A percentile compares a stretch with the other conserved stretches of the same genome.
Conservation (phyloP, 1,139 yeast genomes). For the Pichia inconspicua region DNA sequence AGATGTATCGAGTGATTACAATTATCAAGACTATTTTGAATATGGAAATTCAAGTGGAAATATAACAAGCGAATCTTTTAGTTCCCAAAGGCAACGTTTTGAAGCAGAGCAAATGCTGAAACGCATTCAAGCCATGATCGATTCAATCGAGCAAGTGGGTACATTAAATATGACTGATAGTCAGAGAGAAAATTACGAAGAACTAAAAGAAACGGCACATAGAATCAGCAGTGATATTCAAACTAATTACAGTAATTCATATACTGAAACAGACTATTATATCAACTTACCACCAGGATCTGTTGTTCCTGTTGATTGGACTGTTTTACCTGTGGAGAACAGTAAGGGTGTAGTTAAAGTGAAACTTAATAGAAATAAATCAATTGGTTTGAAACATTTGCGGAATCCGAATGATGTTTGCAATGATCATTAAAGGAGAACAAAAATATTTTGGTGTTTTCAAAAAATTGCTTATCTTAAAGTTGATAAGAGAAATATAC, state of each 20-base stretch:
- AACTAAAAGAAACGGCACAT: neutral
- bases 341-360: neutral
- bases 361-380: neutral
- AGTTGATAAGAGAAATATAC: constrained; percentile 5
- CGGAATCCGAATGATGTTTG: neutral
- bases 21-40: neutral
- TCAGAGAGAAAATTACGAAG: neutral
- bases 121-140: neutral
- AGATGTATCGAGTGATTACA: neutral
- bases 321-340: constrained; percentile 2
- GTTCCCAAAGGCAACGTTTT: neutral
- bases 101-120: neutral
- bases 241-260: too few relatives aligned
- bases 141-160: neutral
- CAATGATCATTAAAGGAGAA: too few relatives aligned
- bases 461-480: neutral
- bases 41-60: neutral
- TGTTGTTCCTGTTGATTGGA: constrained; percentile 8
- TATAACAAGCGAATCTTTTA: too few relatives aligned
- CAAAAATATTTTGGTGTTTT: too few relatives aligned
- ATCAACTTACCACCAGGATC: constrained; percentile 2
- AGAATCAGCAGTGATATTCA: neutral
- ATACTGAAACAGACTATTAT: neutral
- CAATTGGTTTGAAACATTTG: neutral
- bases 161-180: neutral